Percentiles rank a stretch among this genome's conserved stretches.
Conservation (phyloP, 2,329 filamentous ascomycete genomes). For the Fusarium ambrosium region DNA sequence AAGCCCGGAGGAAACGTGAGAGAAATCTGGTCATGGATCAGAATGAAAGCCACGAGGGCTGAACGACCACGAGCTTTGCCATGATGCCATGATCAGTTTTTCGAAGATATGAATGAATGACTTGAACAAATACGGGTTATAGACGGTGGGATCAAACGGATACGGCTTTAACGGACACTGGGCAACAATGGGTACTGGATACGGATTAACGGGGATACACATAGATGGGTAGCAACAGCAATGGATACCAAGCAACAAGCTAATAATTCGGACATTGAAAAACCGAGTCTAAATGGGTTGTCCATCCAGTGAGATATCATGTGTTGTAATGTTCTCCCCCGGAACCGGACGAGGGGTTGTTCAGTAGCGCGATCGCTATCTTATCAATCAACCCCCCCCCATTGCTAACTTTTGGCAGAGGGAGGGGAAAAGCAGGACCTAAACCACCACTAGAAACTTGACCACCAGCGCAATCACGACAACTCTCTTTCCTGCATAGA, state of each 20-base stretch:
- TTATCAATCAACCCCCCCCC: constrained; percentile 36
- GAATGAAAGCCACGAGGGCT: constrained; percentile 10
- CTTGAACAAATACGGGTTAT: not conserved
- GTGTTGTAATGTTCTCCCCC: constrained; percentile 3
- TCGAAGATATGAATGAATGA: not conserved
- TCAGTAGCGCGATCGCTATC: constrained; percentile 33
- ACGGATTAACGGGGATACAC: not conserved
- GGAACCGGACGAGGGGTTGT: constrained; percentile 33
- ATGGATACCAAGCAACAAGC: not conserved
- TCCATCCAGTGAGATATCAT: constrained; percentile 9
- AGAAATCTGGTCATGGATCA: constrained; percentile 33
- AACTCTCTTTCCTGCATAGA: not conserved
- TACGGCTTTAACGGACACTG: not conserved
- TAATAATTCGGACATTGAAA: not conserved
- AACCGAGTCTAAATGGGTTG: not conserved
- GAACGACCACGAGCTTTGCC: not conserved
- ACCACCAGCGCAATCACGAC: constrained; percentile 12
- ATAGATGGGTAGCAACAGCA: not conserved
- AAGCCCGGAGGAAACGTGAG: constrained; percentile 53
- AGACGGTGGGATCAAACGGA: not conserved
- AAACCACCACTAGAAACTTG: constrained; percentile 6
- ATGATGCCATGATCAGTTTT: not conserved
- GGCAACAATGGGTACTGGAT: not conserved
- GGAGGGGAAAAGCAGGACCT: constrained; percentile 31
- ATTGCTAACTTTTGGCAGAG: constrained; percentile 32